A percentile compares a stretch with the other conserved stretches of the same genome.
Conservation (phyloP, 805 yeast species). For the Candida namnaoensis region DNA sequence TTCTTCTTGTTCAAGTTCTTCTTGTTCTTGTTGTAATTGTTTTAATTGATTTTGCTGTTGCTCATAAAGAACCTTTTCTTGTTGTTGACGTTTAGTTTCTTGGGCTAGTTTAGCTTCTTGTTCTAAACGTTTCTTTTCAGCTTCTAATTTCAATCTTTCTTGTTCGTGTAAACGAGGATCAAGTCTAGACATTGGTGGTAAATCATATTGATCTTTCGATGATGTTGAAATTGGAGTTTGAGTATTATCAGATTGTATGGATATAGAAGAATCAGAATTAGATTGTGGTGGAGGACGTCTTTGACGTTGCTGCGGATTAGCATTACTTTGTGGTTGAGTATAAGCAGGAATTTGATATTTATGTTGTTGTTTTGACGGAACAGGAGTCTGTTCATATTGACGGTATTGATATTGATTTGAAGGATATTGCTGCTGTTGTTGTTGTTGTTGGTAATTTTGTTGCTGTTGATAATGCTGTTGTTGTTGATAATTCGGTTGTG, state of each 20-base stretch:
- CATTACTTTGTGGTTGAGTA: no score
- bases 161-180: conserved; percentile 9
- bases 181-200: conserved; percentile 7
- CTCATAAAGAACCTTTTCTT: not conserved
- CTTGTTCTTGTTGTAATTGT: conserved; percentile 6
- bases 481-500: no score
- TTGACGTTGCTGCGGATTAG: conserved; percentile 9
- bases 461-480: no score
- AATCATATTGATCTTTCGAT: not conserved
- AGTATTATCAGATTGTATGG: no score
- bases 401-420: no score
- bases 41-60: not conserved
- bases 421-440: not conserved
- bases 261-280: not conserved
- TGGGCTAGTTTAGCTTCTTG: conserved; percentile 1
- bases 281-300: conserved; percentile 16
- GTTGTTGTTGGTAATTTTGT: not conserved
- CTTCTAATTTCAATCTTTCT: conserved; percentile 6
- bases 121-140: not conserved
- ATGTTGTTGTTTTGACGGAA: no score
- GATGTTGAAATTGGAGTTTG: not conserved
- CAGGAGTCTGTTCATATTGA: no score
- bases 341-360: no score
- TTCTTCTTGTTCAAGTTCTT: conserved; percentile 11
- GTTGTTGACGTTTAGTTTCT: conserved; percentile 7